Base-by-base conservation (phyloP, 2,329 filamentous ascomycete genomes). In the Ophiosphaerella narmari region DNA sequence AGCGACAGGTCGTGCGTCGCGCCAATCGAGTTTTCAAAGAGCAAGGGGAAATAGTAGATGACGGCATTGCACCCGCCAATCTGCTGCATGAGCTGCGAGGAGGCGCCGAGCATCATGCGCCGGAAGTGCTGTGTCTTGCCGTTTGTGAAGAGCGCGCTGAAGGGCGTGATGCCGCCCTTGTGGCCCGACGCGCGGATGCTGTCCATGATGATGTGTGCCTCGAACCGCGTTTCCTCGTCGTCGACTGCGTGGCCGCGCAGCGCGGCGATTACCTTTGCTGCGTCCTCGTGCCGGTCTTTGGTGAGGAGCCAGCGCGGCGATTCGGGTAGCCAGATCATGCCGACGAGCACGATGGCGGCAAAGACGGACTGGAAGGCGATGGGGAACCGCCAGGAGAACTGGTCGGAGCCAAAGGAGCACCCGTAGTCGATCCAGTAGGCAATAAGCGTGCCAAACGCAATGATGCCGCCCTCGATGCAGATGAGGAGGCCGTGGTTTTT, bases 161-260 rank as follows among this genome's bases (percentile, higher is more conserved):
- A 72, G 1, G 73, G 72, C 7, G 71, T 75, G 52, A 68, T 70
- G 34, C 75, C 72, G 9, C 72, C 72, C 32, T 71, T 65, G 62
- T 73, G 72, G 26, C 75, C 74, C 14, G 74, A 73, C 5, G 71
- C 73, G 11, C 68, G 68, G 49, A 77, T 75, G 47, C 70, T 71
- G 62, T 91, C 87, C n/a, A 84, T 73, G n/a, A 89, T 86, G 1
- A 88, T 84, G 45, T 86, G 82, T 60, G 82, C 80, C 70, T 89
- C 83, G 8, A 80, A 64, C 39, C 80, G 76, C 2, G 85, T 85
- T 62, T 86, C 80, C 7, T 77, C 73, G 55, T 82, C 78, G 39
- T 85, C 78, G 5, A 81, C 54, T 39, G 81, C 60, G 21, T 68
- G 66, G 9, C 77, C 78, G 39, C 72, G 73, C 5, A 83, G 75